Percentiles rank a stretch among this genome's conserved stretches.
Conservation (phyloP, 371 early-diverging fungal species). For the Mortierella sp. region DNA sequence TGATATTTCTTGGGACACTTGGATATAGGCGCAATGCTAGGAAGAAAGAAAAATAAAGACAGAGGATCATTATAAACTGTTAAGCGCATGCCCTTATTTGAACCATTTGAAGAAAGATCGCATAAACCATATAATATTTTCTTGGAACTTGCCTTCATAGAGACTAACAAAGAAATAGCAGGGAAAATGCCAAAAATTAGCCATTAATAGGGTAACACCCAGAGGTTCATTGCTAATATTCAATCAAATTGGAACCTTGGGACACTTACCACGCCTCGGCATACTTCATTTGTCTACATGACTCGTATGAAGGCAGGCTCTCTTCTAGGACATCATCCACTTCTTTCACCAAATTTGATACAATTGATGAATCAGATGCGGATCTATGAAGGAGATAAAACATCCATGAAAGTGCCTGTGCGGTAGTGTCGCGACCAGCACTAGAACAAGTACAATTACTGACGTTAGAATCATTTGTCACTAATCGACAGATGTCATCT, state of each 20-base stretch:
- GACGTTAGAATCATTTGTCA: not conserved
- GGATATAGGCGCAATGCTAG: constrained; percentile 78
- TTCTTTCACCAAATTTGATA: constrained; percentile 67
- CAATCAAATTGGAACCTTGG: too few relatives aligned
- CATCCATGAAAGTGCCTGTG: constrained; percentile 58
- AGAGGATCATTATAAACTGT: constrained; percentile 58
- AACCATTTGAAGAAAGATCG: not conserved
- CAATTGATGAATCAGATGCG: constrained; percentile 20
- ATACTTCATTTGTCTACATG: constrained; percentile 65
- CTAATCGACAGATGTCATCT: not conserved
- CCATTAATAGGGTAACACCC: not conserved
- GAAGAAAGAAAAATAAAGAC: constrained; percentile 44
- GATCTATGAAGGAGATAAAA: constrained; percentile 44
- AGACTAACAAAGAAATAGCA: constrained; percentile 35
- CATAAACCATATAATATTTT: constrained; percentile 8
- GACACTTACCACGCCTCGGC: constrained; percentile 65
- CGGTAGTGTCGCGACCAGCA: constrained; percentile 64
- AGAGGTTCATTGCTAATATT: too few relatives aligned
- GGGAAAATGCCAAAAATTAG: not conserved
- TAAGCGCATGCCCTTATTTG: constrained; percentile 29
- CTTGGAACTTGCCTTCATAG: constrained; percentile 61
- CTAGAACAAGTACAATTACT: not conserved
- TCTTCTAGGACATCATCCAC: constrained; percentile 55
- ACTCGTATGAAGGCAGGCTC: constrained; percentile 58
- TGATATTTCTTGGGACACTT: constrained; percentile 76